Evolutionary conservation across 805 yeast genomes (phyloP), one percentile per base, ranked within the genome.

Genomic region (Suhomyces sp.): DNA sequence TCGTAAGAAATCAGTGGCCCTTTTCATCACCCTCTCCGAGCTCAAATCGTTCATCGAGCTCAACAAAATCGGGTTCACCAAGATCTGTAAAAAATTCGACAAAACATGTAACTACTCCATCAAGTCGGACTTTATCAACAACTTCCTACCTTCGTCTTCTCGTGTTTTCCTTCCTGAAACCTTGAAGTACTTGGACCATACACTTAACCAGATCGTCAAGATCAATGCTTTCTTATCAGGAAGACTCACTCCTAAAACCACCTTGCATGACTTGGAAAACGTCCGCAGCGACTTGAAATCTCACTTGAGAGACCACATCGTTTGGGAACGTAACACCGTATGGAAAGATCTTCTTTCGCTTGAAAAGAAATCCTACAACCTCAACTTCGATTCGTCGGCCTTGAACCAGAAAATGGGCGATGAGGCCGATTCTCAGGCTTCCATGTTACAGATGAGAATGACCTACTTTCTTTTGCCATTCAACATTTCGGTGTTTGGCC

Each of bases 281-380:
- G 76, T 81, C 40, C 73, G 71, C 45, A 67, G 69, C 39, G 83
- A 79, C 48, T 67, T 81, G 51, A 73, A 76, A 57, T 71, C 81
- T 3, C 79, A 79, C 56, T 71, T 93, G 57, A 78, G 97, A 57
- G 99, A 93, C 61, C 96, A 93, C 67, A 88, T 93, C 33, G 97
- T 92, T 17, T 93, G 97, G 96, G 98, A 93, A 71, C 81, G 99
- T 67, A 91, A 91, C 66, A 93, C 97, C 0, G 97, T 93, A 25
- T 93, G 99, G 99, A 85, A 94, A 65, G 97, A 93, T 68, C 85
- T 93, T 86, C 86, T 93, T 65, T 93, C 94, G 20, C 70, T 92
- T 60, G 72, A 69, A 52, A 65, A 63, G 58, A 60, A 59, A 41
- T 55, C 67, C 20, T 69, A 67, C 55, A 65, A 66, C 52, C 60